Evolutionary conservation across 1,284 basidiomycete species (phyloP).

Genomic region (Chalciporus sp.): DNA sequence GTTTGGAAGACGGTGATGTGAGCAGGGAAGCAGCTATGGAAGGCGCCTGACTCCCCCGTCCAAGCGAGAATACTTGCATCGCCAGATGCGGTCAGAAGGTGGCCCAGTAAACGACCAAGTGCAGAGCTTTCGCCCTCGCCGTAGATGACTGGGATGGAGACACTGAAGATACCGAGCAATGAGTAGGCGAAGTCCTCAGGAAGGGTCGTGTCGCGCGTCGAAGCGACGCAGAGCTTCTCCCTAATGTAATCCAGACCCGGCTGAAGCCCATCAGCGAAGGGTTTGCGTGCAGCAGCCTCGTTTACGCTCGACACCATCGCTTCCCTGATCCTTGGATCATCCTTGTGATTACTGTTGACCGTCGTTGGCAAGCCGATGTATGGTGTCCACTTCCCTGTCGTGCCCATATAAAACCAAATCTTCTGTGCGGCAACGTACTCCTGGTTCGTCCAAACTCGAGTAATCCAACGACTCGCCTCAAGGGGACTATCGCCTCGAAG

Average conservation of each 20-base stretch:
- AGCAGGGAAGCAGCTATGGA: neutral
- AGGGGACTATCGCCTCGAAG: neutral
- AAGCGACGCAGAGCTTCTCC: neutral
- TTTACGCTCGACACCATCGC: no score
- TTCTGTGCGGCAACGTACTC: neutral
- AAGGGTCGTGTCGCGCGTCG: neutral
- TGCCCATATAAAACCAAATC: neutral
- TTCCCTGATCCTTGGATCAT: neutral
- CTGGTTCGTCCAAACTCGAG: slow-evolving; percentile 7
- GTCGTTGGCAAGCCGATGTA: neutral
- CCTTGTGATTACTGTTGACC: neutral
- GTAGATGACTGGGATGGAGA: neutral
- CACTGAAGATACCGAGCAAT: neutral
- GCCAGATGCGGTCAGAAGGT: neutral
- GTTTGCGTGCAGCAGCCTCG: no score
- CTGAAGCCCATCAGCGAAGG: neutral
- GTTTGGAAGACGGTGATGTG: neutral
- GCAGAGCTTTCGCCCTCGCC: slow-evolving; percentile 5
- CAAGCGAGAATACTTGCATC: slow-evolving; percentile 7
- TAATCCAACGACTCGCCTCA: neutral
- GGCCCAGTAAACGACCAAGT: no score
- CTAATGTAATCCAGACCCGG: no score
- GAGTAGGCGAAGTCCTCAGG: neutral
- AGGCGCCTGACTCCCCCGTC: neutral
- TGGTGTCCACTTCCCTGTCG: neutral